A percentile compares a stretch with the other conserved stretches of the same genome.
These are phyloP conservation scores for Albifimbria verrucaria DNA, from an alignment of 2,329 filamentous ascomycete genomes.

Conservation along the genomic window DNA sequence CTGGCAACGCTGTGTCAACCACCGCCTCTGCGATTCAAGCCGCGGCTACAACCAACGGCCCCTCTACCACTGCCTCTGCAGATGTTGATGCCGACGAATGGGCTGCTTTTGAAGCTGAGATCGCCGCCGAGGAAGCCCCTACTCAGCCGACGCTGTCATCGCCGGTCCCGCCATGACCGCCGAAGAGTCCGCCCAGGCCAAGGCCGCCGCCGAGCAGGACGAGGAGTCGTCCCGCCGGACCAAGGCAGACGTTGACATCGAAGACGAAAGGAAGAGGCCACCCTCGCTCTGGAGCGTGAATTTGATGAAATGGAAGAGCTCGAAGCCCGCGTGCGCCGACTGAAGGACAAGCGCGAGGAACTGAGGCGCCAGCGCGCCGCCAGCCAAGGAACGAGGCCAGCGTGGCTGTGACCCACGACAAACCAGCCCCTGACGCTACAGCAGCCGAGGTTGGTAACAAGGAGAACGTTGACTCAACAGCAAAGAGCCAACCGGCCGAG, in stretches of 20 bases:
- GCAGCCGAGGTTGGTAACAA: slow-evolving; percentile 15
- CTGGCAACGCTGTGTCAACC: slow-evolving; percentile 3
- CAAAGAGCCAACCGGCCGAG: slow-evolving; percentile 36
- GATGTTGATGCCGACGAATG: slow-evolving; percentile 71
- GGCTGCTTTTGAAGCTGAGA: slow-evolving; percentile 83
- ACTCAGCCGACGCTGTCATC: slow-evolving; percentile 55
- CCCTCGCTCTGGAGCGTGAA: slow-evolving; percentile 68
- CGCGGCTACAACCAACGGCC: slow-evolving; percentile 14
- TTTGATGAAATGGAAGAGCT: slow-evolving; percentile 81
- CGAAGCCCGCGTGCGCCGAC: slow-evolving; percentile 64
- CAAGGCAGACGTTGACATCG: slow-evolving; percentile 52
- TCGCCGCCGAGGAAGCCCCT: slow-evolving; percentile 48
- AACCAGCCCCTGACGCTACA: too few relatives aligned
- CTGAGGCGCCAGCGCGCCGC: slow-evolving; percentile 41
- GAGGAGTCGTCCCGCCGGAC: slow-evolving; percentile 52
- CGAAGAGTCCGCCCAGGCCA: slow-evolving; percentile 56
- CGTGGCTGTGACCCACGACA: too few relatives aligned
- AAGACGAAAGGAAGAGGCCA: slow-evolving; percentile 75
- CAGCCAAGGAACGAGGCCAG: neutral
- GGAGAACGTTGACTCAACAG: slow-evolving; percentile 24
- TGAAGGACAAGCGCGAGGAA: slow-evolving; percentile 70
- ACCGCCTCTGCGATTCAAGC: slow-evolving; percentile 18
- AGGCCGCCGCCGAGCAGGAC: slow-evolving; percentile 44
- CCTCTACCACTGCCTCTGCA: slow-evolving; percentile 12
- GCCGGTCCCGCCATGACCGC: slow-evolving; percentile 66